Evolutionary conservation across 2,329 filamentous ascomycete genomes (phyloP).

Genomic region (Harringtonia aguacate): DNA sequence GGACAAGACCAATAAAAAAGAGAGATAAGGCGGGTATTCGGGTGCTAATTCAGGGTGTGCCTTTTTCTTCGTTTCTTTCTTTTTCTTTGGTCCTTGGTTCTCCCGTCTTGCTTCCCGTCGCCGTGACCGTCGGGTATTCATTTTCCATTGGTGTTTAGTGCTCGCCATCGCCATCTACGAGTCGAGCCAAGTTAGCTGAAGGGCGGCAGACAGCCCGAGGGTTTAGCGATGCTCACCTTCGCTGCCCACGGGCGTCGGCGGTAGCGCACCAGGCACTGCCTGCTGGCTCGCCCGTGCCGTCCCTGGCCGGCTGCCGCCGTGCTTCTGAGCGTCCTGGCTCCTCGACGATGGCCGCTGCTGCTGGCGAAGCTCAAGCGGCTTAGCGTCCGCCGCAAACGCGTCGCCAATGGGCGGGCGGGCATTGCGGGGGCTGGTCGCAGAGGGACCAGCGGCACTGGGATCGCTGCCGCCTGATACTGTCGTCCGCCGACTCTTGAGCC

Average conservation of each 20-base stretch:
- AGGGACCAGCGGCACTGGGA: neutral
- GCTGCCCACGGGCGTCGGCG: slow-evolving; percentile 49
- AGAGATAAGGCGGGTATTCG: neutral
- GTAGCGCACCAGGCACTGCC: slow-evolving; percentile 46
- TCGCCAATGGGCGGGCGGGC: slow-evolving; percentile 18
- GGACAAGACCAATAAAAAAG: neutral
- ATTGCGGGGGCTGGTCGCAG: slow-evolving; percentile 16
- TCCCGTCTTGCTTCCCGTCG: neutral
- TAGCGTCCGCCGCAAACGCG: too few species aligned
- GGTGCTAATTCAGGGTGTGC: neutral
- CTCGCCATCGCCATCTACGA: too few species aligned
- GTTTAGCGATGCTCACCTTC: slow-evolving; percentile 37
- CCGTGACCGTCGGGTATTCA: too few species aligned
- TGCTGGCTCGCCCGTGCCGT: slow-evolving; percentile 38
- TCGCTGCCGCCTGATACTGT: neutral
- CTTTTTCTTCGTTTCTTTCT: neutral
- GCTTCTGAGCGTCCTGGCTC: slow-evolving; percentile 15
- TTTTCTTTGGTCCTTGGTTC: neutral
- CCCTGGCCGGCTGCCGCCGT: slow-evolving; percentile 40
- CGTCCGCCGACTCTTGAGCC: slow-evolving; percentile 38
- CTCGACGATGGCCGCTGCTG: slow-evolving; percentile 1
- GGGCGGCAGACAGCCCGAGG: too few species aligned
- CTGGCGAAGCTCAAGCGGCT: too few species aligned
- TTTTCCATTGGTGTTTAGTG: too few species aligned
- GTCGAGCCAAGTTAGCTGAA: too few species aligned